These are phyloP conservation scores for Annona cherimola DNA, from an alignment of 164 flowering plant genomes.

Conservation along the genomic window DNA sequence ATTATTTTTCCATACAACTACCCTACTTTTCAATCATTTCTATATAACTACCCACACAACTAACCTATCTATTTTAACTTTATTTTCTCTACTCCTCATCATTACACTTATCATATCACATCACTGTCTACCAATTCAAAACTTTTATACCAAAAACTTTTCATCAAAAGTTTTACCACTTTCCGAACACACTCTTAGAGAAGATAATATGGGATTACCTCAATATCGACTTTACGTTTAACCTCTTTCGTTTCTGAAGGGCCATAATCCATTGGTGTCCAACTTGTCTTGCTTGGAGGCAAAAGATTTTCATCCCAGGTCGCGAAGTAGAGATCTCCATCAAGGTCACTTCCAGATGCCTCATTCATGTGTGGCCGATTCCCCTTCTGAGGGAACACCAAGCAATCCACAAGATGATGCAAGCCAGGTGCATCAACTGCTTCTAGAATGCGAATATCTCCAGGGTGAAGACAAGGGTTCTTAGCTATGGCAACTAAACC, in stretches of 20 bases:
- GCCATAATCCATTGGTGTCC: constrained; percentile 72
- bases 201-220: constrained; percentile 29
- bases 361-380: constrained; percentile 88
- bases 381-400: constrained; percentile 92
- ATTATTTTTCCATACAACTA: no score
- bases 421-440: constrained; percentile 79
- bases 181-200: neutral
- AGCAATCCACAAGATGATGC: constrained; percentile 82
- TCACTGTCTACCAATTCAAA: no score
- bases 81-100: no score
- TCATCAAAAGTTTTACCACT: no score
- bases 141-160: no score
- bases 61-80: no score
- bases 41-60: no score
- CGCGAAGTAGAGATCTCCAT: constrained; percentile 90
- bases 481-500: constrained; percentile 77
- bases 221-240: constrained; percentile 33
- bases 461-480: constrained; percentile 98
- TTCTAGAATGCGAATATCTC: constrained; percentile 82
- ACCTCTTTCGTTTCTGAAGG: constrained; percentile 42
- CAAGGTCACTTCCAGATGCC: constrained; percentile 98
- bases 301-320: constrained; percentile 81
- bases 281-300: constrained; percentile 79
- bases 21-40: no score
- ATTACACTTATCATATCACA: no score